Base-by-base conservation (phyloP, 140 eudicot genomes). In the Erigeron philadelphicus region DNA sequence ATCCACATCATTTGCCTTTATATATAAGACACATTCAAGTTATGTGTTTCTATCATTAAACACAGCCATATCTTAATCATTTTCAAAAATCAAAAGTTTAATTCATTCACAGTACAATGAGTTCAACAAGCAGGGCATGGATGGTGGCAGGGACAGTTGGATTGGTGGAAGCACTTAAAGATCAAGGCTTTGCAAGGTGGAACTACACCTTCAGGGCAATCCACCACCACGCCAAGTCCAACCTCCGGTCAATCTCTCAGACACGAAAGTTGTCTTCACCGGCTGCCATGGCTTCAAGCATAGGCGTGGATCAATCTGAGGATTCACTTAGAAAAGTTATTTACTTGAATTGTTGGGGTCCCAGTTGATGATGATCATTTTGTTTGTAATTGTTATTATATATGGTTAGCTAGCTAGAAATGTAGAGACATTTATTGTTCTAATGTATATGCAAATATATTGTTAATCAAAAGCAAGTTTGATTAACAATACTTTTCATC, bases 181-280 rank as follows among this genome's bases (percentile, higher is more conserved):
- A 81, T 74, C 88, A 80, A 38, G 86, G 88, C 2, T 77, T 81
- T 43, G 73, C 83, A 48, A 53, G 88, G 9, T 86, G 93, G 94
- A 84, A 81, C 17, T 46, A 81, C 74, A 66, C 86, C 61, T 41
- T 86, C 35, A 78, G 87, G 35, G 11, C 75, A 15, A 23, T 83
- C 8, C 84, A 86, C 60, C 84, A 81, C 61, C 83, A 86, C n/a
- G 78, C 86, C 48, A 86, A 86, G 42, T 59, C 64, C 65, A 81
- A 73, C 16, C 67, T 83, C 68, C 70, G 80, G 7, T 72, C 82
- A 11, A 19, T 41, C 67, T 52, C 84, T 3, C 87, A 79, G 56
- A 54, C 85, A 61, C 70, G 76, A 16, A 76, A 56, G 56, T 21
- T 76, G 9, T 55, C 86, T 21, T 23, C 79, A 5, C 67, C 84